Evolutionary conservation across 306 rosid genomes (phyloP).

Genomic region (Lathyrus oleraceus): DNA sequence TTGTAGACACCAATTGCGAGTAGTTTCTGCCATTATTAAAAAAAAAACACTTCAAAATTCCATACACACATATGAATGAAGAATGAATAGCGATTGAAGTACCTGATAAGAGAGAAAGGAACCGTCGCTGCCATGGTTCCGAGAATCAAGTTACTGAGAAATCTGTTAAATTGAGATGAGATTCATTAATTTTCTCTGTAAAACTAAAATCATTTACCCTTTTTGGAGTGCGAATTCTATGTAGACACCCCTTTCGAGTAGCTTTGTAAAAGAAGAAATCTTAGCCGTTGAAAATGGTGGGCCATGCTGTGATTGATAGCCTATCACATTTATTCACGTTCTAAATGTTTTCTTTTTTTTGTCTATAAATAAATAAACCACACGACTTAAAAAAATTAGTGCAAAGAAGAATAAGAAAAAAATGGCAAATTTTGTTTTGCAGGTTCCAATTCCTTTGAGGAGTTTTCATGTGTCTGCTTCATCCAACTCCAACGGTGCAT

Average conservation of each 20-base stretch:
- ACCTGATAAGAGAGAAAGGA: conserved; percentile 56
- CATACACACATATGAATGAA: background rate
- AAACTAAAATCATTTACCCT: background rate
- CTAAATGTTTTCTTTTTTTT: background rate
- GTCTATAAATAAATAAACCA: conserved; percentile 2
- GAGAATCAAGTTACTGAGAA: background rate
- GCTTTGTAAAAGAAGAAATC: conserved; percentile 26
- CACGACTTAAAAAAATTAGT: background rate
- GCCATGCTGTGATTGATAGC: conserved; percentile 26
- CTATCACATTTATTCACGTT: conserved; percentile 16
- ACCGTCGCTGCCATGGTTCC: conserved; percentile 58
- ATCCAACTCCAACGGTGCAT: conserved; percentile 63
- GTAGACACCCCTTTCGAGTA: background rate
- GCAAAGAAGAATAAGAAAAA: background rate
- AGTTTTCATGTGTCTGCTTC: conserved; percentile 69
- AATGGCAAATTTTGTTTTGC: conserved; percentile 75
- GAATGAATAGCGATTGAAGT: background rate
- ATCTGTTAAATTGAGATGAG: background rate
- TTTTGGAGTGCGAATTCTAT: background rate
- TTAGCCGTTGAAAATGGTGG: conserved; percentile 43
- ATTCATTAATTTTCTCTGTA: conserved; percentile 6
- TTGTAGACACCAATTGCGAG: conserved; percentile 45
- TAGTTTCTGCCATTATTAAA: conserved; percentile 46
- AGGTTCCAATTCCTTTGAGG: conserved; percentile 59
- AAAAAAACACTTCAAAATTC: conserved; percentile 12